These are phyloP conservation scores for Tricholoma furcatifolium DNA, from an alignment of 768 basidiomycete genomes.

Conservation along the genomic window DNA sequence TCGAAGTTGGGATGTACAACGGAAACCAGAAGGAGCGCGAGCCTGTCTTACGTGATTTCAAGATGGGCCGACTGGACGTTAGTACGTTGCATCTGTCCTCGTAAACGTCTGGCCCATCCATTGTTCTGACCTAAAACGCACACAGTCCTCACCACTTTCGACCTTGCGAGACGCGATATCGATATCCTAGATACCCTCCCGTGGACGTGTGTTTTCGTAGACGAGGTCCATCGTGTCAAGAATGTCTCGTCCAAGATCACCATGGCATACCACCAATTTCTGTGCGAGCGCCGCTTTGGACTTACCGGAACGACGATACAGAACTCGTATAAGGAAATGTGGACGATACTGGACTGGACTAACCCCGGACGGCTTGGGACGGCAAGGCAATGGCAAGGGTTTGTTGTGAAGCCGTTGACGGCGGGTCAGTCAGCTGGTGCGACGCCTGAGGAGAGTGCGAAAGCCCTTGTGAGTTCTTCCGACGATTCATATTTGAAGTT, in stretches of 20 bases:
- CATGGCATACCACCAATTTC: slow-evolving; percentile 67
- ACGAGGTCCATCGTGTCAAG: slow-evolving; percentile 91
- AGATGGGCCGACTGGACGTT: slow-evolving; percentile 80
- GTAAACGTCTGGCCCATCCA: background rate
- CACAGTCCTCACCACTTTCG: slow-evolving; percentile 80
- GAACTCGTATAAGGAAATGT: slow-evolving; percentile 87
- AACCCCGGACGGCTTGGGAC: slow-evolving; percentile 78
- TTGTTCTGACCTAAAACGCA: background rate
- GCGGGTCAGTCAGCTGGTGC: slow-evolving; percentile 67
- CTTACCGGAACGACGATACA: slow-evolving; percentile 82
- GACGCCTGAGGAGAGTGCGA: slow-evolving; percentile 58
- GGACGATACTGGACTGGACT: slow-evolving; percentile 93
- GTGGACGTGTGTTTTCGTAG: slow-evolving; percentile 76
- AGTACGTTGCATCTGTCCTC: slow-evolving; percentile 49
- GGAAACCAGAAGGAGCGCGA: slow-evolving; percentile 52
- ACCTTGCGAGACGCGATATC: slow-evolving; percentile 71
- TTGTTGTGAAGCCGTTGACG: slow-evolving; percentile 65
- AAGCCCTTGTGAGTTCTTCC: slow-evolving; percentile 41
- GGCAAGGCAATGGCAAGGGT: slow-evolving; percentile 71
- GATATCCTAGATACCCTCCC: slow-evolving; percentile 63
- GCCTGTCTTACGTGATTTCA: slow-evolving; percentile 67
- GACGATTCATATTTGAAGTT: background rate
- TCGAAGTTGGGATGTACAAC: slow-evolving; percentile 78
- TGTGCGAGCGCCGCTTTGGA: slow-evolving; percentile 72
- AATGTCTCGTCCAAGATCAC: slow-evolving; percentile 69